Conservation (phyloP, 2,329 filamentous ascomycete genomes). For the Aspergillus sp. region DNA sequence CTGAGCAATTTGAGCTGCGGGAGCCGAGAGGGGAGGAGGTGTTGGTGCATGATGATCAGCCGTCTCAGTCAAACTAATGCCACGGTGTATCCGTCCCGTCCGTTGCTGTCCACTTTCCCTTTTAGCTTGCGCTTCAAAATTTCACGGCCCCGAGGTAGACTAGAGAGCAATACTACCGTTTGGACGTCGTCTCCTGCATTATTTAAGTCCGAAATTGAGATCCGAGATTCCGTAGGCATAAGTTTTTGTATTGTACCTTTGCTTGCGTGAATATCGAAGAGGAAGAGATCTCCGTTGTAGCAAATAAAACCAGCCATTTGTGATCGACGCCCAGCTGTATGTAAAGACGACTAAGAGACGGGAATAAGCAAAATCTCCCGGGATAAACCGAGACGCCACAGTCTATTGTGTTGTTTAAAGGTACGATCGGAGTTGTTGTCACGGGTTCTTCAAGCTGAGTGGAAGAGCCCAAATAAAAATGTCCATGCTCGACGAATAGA, state of each 20-base stretch:
- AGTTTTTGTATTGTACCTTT: neutral
- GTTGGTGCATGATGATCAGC: slow-evolving; percentile 4
- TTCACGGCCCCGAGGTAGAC: neutral
- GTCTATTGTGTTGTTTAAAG: neutral
- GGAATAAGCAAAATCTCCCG: slow-evolving; percentile 1
- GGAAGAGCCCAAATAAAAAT: neutral
- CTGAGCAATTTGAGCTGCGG: neutral
- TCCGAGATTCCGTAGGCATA: too few relatives aligned
- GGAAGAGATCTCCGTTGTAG: neutral
- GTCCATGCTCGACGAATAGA: neutral
- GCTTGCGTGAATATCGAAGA: neutral
- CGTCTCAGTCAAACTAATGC: slow-evolving; percentile 4
- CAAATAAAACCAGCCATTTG: neutral
- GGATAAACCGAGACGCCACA: neutral
- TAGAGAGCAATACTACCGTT: neutral
- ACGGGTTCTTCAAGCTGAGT: neutral
- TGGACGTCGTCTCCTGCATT: neutral
- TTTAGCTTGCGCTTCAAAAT: neutral
- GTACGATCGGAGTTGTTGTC: neutral
- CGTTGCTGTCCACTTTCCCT: neutral
- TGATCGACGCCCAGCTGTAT: neutral
- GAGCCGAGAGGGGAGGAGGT: neutral
- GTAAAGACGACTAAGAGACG: neutral
- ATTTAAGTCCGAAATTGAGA: neutral
- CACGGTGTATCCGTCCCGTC: neutral